These are phyloP conservation scores for Exophiala alcalophila DNA, from an alignment of 2,329 filamentous ascomycete species.

Conservation along the genomic window DNA sequence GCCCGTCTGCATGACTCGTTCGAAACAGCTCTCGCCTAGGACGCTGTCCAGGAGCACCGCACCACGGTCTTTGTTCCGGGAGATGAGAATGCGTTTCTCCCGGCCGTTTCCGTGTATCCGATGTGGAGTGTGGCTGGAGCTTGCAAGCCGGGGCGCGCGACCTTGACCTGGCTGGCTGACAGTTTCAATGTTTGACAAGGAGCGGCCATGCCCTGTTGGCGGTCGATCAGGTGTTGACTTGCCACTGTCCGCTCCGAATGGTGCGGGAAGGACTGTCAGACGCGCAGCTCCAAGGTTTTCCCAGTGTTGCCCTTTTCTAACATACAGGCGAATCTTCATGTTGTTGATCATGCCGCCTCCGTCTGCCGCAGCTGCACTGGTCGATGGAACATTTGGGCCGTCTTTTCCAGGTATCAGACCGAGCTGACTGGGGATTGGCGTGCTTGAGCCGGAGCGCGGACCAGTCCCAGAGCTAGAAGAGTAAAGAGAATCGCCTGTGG, in stretches of 20 bases:
- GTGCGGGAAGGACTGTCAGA: slow-evolving; percentile 71
- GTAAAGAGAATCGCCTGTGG: slow-evolving; percentile 50
- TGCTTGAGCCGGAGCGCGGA: slow-evolving; percentile 39
- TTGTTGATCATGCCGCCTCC: slow-evolving; percentile 66
- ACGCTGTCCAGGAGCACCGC: slow-evolving; percentile 76
- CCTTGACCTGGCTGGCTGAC: slow-evolving; percentile 29
- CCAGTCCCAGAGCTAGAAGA: slow-evolving; percentile 39
- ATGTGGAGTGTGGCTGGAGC: slow-evolving; percentile 29
- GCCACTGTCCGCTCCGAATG: slow-evolving; percentile 28
- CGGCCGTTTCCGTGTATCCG: slow-evolving; percentile 59
- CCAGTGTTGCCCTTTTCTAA: slow-evolving; percentile 76
- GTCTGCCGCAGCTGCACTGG: slow-evolving; percentile 48
- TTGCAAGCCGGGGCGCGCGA: slow-evolving; percentile 29
- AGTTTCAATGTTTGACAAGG: slow-evolving; percentile 33
- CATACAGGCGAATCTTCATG: slow-evolving; percentile 81
- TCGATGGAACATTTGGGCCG: slow-evolving; percentile 41
- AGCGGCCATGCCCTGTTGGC: slow-evolving; percentile 14
- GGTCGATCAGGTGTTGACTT: slow-evolving; percentile 24
- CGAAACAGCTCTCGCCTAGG: slow-evolving; percentile 78
- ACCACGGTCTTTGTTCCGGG: slow-evolving; percentile 59
- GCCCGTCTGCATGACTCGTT: slow-evolving; percentile 75
- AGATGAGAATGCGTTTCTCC: slow-evolving; percentile 83
- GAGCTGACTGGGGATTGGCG: slow-evolving; percentile 42
- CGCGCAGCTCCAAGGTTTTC: slow-evolving; percentile 83
- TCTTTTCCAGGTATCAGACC: slow-evolving; percentile 54